Evolutionary conservation across 495 filamentous ascomycete species (phyloP), one percentile per base, ranked within the genome.

Genomic region (Annulohypoxylon bovei): DNA sequence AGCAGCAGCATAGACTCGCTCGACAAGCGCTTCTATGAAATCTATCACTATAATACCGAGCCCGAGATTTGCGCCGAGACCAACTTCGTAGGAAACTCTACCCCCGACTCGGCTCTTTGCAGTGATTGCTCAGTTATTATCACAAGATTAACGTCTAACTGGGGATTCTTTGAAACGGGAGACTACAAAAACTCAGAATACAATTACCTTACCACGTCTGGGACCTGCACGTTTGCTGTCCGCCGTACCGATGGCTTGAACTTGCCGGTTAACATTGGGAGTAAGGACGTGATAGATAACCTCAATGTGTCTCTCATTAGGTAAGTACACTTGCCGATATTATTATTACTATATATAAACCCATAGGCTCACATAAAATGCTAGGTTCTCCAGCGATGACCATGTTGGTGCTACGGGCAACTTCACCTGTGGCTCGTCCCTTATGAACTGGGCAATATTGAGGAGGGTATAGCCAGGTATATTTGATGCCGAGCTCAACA

Each of bases 41-140:
- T 28, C 20, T 71, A 59, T 47, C 63, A 67, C 28, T 54, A 67
- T 39, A 46, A 49, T 20, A 55, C 25, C 14, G 30, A 50, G 3
- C n/a, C 28, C n/a, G 69, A 71, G 30, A 67, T 71, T 28, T 71
- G 69, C 46, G 64, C 64, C 63, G 69, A 71, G 37, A 71, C 63
- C 27, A 71, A 58, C 39, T 71, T 67, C 49, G 53, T 64, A 6
- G 53, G 52, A 3, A 67, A 44, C 18, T 44, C 63, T 3, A 60
- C 58, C n/a, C 11, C 28, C 18, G 63, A 67, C 20, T 63, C 58
- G 35, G 63, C 69, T 27, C 58, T 67, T 22, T 33, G 37, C 23
- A 42, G 33, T 3, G 69, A 71, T 27, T 71, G 69, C 42, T 62
- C 58, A 4, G 46, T 57, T n/a, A 71, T 71, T n/a, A 28, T 49